Conservation (phyloP, 306 rosid species). For the Vigna hirtella region DNA sequence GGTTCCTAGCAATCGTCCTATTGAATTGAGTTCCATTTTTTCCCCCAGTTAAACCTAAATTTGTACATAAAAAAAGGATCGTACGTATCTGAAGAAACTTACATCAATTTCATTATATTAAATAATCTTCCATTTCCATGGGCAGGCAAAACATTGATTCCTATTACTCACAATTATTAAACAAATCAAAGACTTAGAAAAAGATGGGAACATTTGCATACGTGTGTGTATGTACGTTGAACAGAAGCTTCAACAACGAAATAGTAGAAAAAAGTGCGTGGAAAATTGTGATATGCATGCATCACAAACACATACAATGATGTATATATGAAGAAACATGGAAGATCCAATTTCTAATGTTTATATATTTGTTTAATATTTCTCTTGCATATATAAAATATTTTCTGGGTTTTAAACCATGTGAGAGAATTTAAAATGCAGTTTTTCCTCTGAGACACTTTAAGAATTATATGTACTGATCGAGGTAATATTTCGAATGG, state of each 20-base stretch:
- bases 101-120: neutral
- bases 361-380: no score
- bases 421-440: no score
- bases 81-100: neutral
- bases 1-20: neutral
- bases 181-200: neutral
- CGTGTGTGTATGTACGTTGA: no score
- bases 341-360: no score
- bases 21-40: neutral
- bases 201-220: neutral
- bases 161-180: neutral
- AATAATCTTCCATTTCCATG: neutral
- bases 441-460: no score
- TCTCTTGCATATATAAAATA: no score
- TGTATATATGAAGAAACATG: neutral
- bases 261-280: neutral
- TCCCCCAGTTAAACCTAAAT: conserved; percentile 35
- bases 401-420: no score
- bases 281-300: neutral
- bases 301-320: neutral
- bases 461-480: no score
- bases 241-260: conserved; percentile 16
- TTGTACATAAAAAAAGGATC: neutral
- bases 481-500: no score
- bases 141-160: neutral